phyloP scores from a whole-genome alignment of 2,329 filamentous ascomycete species.

The Periconia sp. region DNA sequence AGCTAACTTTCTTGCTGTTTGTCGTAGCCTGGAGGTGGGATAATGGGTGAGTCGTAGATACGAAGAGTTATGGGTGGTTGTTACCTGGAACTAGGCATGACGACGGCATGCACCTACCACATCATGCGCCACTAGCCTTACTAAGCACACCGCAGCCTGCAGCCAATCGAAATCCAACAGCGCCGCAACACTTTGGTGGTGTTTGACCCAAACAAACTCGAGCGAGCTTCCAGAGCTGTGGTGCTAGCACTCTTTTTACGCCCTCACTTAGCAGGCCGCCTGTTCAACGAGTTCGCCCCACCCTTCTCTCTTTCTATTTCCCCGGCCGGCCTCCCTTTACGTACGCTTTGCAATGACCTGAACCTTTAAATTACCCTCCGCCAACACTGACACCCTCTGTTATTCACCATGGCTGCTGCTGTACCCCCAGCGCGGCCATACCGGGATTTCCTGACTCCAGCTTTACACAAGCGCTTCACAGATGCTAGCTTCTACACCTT shows the following conservation, averaged over 20 bases:
- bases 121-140: slow-evolving; percentile 10
- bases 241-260: background rate
- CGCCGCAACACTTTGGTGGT: slow-evolving; percentile 24
- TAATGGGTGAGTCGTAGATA: background rate
- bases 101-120: slow-evolving; percentile 24
- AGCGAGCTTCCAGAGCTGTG: background rate
- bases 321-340: slow-evolving; percentile 8
- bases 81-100: slow-evolving; percentile 33
- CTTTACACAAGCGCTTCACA: slow-evolving; percentile 83
- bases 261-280: background rate
- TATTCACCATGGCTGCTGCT: slow-evolving; percentile 21
- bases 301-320: background rate
- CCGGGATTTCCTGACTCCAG: slow-evolving; percentile 87
- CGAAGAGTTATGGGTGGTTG: slow-evolving; percentile 12
- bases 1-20: background rate
- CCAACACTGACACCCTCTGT: background rate
- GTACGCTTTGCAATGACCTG: slow-evolving; percentile 25
- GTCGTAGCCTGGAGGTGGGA: slow-evolving; percentile 8
- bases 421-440: slow-evolving; percentile 62
- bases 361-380: slow-evolving; percentile 28
- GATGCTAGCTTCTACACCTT: slow-evolving; percentile 72
- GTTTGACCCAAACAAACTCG: slow-evolving; percentile 22
- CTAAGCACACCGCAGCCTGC: slow-evolving; percentile 11
- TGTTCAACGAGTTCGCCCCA: slow-evolving; percentile 11
- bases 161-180: slow-evolving; percentile 15